phyloP scores from a whole-genome alignment of 2,329 filamentous ascomycete species.

The Pseudocercospora fijiensis region DNA sequence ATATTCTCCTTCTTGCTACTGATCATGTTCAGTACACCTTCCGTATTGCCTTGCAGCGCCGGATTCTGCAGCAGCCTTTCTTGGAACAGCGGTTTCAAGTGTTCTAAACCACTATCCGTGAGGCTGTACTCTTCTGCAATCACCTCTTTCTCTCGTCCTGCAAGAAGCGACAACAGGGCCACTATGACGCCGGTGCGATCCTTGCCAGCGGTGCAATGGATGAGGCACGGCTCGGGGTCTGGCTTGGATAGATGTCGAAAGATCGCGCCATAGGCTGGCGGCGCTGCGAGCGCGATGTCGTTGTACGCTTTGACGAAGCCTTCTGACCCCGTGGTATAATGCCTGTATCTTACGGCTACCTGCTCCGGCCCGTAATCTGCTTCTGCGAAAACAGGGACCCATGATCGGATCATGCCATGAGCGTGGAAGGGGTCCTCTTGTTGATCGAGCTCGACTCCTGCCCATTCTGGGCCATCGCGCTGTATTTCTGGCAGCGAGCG shows the following conservation, averaged over 20 bases:
- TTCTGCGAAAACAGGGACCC: slow-evolving; percentile 64
- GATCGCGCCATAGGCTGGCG: slow-evolving; percentile 58
- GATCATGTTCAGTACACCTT: slow-evolving; percentile 48
- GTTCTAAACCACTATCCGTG: slow-evolving; percentile 60
- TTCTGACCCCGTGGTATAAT: slow-evolving; percentile 59
- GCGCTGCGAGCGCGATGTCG: slow-evolving; percentile 58
- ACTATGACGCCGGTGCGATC: slow-evolving; percentile 72
- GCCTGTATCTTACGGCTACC: slow-evolving; percentile 59
- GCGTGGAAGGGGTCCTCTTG: slow-evolving; percentile 33
- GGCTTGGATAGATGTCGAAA: slow-evolving; percentile 57
- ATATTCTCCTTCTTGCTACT: slow-evolving; percentile 53
- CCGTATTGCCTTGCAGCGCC: slow-evolving; percentile 49
- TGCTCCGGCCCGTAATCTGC: slow-evolving; percentile 62
- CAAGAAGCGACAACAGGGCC: slow-evolving; percentile 64
- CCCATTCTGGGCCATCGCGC: slow-evolving; percentile 40
- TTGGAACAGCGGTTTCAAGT: slow-evolving; percentile 49
- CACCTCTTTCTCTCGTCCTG: slow-evolving; percentile 58
- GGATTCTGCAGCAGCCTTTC: slow-evolving; percentile 54
- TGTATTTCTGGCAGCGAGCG: slow-evolving; percentile 62
- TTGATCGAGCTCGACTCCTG: slow-evolving; percentile 29
- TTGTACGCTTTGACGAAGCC: slow-evolving; percentile 66
- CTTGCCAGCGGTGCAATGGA: slow-evolving; percentile 77
- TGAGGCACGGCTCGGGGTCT: slow-evolving; percentile 54
- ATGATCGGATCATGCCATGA: slow-evolving; percentile 56
- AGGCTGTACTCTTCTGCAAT: slow-evolving; percentile 69